phyloP scores from a whole-genome alignment of 2,329 filamentous ascomycete species.

The Alternaria brassicicola region DNA sequence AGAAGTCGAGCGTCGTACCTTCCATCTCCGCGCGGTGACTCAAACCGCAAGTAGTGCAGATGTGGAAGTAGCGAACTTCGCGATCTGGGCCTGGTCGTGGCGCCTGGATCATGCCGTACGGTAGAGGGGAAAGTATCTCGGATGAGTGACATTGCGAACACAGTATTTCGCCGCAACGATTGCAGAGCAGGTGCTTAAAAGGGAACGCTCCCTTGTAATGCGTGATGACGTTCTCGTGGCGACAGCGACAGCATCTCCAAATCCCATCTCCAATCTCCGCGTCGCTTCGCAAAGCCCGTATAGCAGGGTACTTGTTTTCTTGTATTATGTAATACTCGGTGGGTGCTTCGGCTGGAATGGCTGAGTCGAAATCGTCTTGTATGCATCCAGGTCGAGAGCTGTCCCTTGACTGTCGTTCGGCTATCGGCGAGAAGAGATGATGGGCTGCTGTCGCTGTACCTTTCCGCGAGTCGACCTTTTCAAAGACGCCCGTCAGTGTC shows the following conservation, averaged over 20 bases:
- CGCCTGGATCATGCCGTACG: conserved; percentile 18
- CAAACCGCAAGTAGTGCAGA: conserved; percentile 19
- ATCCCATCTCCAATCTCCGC: conserved; percentile 23
- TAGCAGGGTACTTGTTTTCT: conserved; percentile 17
- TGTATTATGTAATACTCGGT: conserved; percentile 17
- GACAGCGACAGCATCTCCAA: conserved; percentile 24
- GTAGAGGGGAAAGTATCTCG: conserved; percentile 17
- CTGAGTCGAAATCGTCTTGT: conserved; percentile 12
- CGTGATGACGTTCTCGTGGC: conserved; percentile 20
- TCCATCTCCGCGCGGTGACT: conserved; percentile 23
- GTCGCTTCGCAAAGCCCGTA: conserved; percentile 19
- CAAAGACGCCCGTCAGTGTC: conserved; percentile 9
- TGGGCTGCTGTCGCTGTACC: neutral
- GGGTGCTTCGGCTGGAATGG: conserved; percentile 10
- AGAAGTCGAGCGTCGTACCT: conserved; percentile 17
- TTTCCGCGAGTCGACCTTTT: conserved; percentile 5
- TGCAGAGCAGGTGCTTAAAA: conserved; percentile 19
- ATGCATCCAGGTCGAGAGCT: neutral
- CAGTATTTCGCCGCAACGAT: conserved; percentile 8
- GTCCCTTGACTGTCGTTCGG: neutral
- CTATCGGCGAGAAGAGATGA: neutral
- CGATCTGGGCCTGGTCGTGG: neutral
- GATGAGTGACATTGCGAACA: conserved; percentile 16
- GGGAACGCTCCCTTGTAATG: conserved; percentile 19
- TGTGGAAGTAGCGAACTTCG: conserved; percentile 19